phyloP scores from a whole-genome alignment of 73 alveolate genomes.

The Paraurostyla sp. region DNA sequence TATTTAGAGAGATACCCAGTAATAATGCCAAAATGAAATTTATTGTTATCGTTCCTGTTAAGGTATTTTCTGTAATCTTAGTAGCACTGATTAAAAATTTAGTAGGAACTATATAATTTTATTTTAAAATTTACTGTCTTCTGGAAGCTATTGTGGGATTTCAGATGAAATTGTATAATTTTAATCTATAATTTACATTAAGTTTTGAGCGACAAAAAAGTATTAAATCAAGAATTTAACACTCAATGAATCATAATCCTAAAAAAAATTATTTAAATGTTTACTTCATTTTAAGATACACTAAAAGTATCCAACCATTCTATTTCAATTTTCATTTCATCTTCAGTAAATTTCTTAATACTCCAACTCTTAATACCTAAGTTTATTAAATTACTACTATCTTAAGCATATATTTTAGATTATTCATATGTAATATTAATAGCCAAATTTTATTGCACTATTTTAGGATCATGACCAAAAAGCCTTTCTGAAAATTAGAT shows the following conservation, averaged over 20 bases:
- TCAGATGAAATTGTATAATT: no score
- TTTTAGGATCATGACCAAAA: not conserved
- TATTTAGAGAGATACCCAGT: constrained; percentile 26
- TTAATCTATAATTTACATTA: not conserved
- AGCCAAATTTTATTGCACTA: not conserved
- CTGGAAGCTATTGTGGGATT: no score
- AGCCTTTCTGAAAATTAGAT: not conserved
- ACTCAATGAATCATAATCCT: not conserved
- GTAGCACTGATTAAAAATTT: not conserved
- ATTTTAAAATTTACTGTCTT: not conserved
- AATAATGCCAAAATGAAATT: not conserved
- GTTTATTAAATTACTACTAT: not conserved
- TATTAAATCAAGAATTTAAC: not conserved
- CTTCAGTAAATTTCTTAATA: not conserved
- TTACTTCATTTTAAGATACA: not conserved
- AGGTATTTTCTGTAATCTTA: not conserved
- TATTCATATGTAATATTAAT: not conserved
- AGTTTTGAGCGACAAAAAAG: not conserved
- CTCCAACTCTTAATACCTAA: constrained; percentile 21
- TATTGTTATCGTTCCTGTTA: constrained; percentile 15
- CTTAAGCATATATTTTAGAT: not conserved
- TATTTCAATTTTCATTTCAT: not conserved
- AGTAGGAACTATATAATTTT: no score
- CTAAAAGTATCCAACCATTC: not conserved
- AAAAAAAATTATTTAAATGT: not conserved